Base-by-base conservation (phyloP, 108 stramenopile genomes). In the Discostella stelligeroides region DNA sequence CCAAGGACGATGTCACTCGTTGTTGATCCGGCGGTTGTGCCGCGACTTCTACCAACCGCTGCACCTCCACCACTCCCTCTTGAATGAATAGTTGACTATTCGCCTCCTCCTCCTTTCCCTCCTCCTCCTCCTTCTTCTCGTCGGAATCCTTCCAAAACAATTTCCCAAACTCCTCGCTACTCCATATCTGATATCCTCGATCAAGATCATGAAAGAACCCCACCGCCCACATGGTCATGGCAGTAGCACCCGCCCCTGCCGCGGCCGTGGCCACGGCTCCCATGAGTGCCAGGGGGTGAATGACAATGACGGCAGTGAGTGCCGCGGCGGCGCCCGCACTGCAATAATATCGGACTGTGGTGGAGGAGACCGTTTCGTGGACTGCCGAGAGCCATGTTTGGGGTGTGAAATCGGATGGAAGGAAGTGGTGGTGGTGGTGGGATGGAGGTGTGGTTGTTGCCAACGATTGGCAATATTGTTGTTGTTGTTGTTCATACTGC, bases 111-210 rank as follows among this genome's bases (percentile, higher is more conserved):
- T 24, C 54, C 4, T 17, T 18, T 13, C 27, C 21, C 3, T 53
- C 23, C 17, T 39, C 29, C 37, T 60, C 48, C 21, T 49, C n/a
- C 17, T 49, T 21, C n/a, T n/a, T n/a, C n/a, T 18, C 48, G 21
- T 18, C 48, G 17, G 21, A 23, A 41, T 76, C 76, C 37, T 64
- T 59, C 76, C 76, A 77, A 64, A 77, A 77, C 15, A 77, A 47
- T 48, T 21, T 70, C 1, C 63, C 68, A 64, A 78, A 78, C 34
- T 71, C 77, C 11, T 71, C 77, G 29, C 41, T 56, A 11, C 39
- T 43, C 69, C 69, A 78, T 43, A 78, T 71, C 18, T 18, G n/a
- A 20, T 58, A 58, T 6, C 79, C 79, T 38, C 47, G 29, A n/a
- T 73, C 79, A n/a, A 69, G 12, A 38, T 68, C 59, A 18, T 67